Evolutionary conservation across 345 rosid species (phyloP).

Genomic region (Euclidium syriacum): DNA sequence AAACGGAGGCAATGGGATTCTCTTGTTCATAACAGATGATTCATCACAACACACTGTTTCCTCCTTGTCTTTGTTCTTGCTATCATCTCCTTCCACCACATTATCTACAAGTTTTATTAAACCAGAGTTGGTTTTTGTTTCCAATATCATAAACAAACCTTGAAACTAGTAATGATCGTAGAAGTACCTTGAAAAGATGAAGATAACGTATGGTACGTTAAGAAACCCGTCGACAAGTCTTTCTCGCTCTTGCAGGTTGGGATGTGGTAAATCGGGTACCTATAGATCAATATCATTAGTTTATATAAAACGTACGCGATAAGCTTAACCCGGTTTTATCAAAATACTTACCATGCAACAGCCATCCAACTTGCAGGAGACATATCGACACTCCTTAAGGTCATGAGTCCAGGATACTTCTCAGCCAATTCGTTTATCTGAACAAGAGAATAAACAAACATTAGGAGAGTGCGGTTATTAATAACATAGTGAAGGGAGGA

Average conservation of each 20-base stretch:
- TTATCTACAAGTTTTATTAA: slow-evolving; percentile 10
- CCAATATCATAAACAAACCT: no score
- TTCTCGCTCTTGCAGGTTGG: slow-evolving; percentile 49
- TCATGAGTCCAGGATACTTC: slow-evolving; percentile 45
- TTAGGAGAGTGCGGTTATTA: not conserved
- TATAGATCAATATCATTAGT: slow-evolving; percentile 9
- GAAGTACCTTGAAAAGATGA: slow-evolving; percentile 69
- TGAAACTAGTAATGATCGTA: not conserved
- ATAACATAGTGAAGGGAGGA: slow-evolving; percentile 2
- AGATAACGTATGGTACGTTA: slow-evolving; percentile 73
- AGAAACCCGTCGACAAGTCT: slow-evolving; percentile 61
- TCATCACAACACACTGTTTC: slow-evolving; percentile 22
- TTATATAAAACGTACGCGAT: no score
- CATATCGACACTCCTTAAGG: slow-evolving; percentile 64
- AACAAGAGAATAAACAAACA: not conserved
- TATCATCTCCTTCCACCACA: slow-evolving; percentile 44
- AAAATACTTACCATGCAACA: slow-evolving; percentile 63
- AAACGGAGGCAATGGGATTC: slow-evolving; percentile 53
- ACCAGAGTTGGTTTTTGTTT: not conserved
- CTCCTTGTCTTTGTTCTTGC: slow-evolving; percentile 42
- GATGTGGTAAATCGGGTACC: slow-evolving; percentile 82
- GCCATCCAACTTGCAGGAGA: slow-evolving; percentile 97
- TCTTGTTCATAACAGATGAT: slow-evolving; percentile 10
- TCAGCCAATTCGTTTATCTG: slow-evolving; percentile 52
- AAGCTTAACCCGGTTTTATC: no score